Evolutionary conservation across 495 filamentous ascomycete genomes (phyloP).

Genomic region (Rusavskia elegans): DNA sequence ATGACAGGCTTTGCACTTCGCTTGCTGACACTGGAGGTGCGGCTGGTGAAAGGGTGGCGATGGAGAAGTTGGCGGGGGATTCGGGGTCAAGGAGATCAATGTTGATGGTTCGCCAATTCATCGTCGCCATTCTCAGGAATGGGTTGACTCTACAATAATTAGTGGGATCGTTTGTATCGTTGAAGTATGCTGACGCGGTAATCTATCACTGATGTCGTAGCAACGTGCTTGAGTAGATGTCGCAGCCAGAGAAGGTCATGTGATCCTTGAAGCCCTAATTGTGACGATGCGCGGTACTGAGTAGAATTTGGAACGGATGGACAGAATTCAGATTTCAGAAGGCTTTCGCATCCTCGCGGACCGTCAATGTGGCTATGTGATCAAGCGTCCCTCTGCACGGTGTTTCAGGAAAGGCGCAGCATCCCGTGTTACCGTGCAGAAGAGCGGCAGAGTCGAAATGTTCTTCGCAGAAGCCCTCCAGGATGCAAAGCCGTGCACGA

Average conservation of each 20-base stretch:
- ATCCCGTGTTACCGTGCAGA: neutral
- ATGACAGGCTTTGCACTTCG: conserved; percentile 55
- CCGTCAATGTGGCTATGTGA: neutral
- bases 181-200: too few relatives aligned
- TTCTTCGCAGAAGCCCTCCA: neutral
- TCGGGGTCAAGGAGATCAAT: conserved; percentile 84
- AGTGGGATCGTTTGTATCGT: too few relatives aligned
- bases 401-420: neutral
- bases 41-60: conserved; percentile 59
- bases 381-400: neutral
- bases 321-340: neutral
- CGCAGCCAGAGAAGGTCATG: too few relatives aligned
- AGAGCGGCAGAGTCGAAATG: neutral
- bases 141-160: neutral
- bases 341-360: neutral
- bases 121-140: conserved; percentile 31
- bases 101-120: conserved; percentile 86
- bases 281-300: too few relatives aligned
- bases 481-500: neutral
- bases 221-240: too few relatives aligned
- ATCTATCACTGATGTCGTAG: too few relatives aligned
- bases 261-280: too few relatives aligned
- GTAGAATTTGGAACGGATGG: too few relatives aligned
- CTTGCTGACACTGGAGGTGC: conserved; percentile 47
- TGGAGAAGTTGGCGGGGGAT: conserved; percentile 71